Evolutionary conservation across 208 protist species (phyloP), one percentile per base, ranked within the genome.

Genomic region (Entamoeba invadens): DNA sequence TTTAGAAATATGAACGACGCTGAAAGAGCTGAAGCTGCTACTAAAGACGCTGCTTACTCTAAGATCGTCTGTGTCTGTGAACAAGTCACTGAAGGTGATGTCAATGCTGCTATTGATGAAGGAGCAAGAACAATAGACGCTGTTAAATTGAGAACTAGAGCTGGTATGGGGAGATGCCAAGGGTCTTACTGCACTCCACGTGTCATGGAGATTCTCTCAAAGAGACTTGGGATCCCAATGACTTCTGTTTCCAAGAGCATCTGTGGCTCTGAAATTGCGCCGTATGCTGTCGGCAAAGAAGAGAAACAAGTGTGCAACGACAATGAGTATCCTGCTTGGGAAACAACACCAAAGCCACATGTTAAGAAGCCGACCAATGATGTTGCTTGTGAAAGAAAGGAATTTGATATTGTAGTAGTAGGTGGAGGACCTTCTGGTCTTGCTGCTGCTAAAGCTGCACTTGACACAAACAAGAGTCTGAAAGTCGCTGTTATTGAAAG

Each of bases 41-140:
- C 4, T 31, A 42, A 57, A 45, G 94, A 95, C 45, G 25, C 35
- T 8, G 45, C 42, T 44, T 87, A 93, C 44, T 47, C 87, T 35
- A 94, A 95, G 45, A 91, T 95, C 3, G n/a, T 95, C 21, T 95
- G 94, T 47, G 45, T 50, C 3, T 95, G 94, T 47, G 94, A 95
- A 87, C 38, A 44, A 21, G 94, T 95, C 6, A 93, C 94, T n/a
- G 92, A 68, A 46, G 94, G 44, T 16, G 94, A 95, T 92, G 47
- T 95, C 1, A 45, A 95, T 35, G 92, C 47, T 50, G 94, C 94
- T 3, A 95, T 95, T 91, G 91, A 91, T 38, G 87, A 93, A 31
- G 94, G 94, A 5, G 91, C 92, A 8, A 35, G 44, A 35, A 91
- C 94, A 10, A 25, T 95, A 42, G 51, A 92, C 44, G 94, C 92